phyloP scores from a whole-genome alignment of 768 basidiomycete genomes.

The Pleurotus pulmonarius region DNA sequence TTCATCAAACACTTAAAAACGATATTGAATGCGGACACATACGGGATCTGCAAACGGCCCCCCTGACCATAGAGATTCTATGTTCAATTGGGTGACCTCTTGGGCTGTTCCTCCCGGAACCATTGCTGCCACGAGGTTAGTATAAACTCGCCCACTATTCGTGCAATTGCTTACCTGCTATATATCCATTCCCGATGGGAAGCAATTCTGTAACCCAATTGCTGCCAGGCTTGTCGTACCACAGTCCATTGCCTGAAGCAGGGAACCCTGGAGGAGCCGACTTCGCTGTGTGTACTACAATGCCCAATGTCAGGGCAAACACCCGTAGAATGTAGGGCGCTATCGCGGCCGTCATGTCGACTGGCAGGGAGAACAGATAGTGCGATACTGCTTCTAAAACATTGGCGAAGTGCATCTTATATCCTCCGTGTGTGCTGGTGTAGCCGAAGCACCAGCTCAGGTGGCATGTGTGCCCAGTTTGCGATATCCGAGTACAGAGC shows the following conservation, averaged over 20 bases:
- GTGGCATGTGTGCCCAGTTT: not conserved
- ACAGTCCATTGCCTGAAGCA: constrained; percentile 68
- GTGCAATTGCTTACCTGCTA: constrained; percentile 41
- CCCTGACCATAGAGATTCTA: constrained; percentile 75
- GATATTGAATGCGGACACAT: constrained; percentile 13
- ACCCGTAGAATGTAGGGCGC: not conserved
- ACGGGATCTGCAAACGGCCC: constrained; percentile 69
- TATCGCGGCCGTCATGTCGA: not conserved
- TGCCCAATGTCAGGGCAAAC: not conserved
- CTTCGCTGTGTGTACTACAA: not conserved
- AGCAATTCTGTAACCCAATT: constrained; percentile 60
- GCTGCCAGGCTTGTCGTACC: constrained; percentile 54
- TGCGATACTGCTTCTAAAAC: not conserved
- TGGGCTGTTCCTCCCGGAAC: constrained; percentile 56
- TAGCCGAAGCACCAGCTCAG: not conserved
- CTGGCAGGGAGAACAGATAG: not conserved
- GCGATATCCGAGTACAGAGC: not conserved
- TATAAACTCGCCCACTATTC: too few species aligned
- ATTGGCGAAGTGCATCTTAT: not conserved
- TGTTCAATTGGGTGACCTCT: constrained; percentile 66
- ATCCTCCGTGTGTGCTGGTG: not conserved
- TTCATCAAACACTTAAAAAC: not conserved
- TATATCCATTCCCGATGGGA: constrained; percentile 72
- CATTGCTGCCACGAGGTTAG: constrained; percentile 42
- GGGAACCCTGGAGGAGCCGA: constrained; percentile 50